Conservation (phyloP, 1,139 yeast genomes). For the Chernovozyma sophiae-reginae region DNA sequence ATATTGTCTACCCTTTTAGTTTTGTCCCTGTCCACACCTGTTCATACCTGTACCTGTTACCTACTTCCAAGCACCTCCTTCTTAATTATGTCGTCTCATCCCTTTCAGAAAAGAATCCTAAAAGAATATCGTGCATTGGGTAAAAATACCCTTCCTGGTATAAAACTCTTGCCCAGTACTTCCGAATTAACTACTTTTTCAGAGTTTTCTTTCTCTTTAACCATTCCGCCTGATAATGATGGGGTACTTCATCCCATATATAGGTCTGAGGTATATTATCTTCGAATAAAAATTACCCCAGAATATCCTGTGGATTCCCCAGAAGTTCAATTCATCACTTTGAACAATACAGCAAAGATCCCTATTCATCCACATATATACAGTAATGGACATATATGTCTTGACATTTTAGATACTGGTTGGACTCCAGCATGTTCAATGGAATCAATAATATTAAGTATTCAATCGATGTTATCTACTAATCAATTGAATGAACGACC, state of each 20-base stretch:
- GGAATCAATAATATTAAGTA: conserved; percentile 49
- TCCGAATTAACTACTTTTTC: conserved; percentile 21
- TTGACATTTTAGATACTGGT: conserved; percentile 57
- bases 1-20: too few species aligned
- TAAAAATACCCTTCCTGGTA: conserved; percentile 23
- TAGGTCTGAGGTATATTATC: conserved; percentile 15
- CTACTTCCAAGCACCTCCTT: too few species aligned
- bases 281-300: conserved; percentile 35
- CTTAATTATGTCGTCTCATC: conserved; percentile 16
- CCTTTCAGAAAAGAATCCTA: conserved; percentile 37
- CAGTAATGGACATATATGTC: conserved; percentile 71
- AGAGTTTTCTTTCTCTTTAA: conserved; percentile 20
- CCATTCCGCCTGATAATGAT: conserved; percentile 32
- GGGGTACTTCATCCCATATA: conserved; percentile 20
- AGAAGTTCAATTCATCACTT: conserved; percentile 47
- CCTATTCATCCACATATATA: conserved; percentile 75
- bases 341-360: conserved; percentile 19
- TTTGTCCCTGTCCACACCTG: too few species aligned
- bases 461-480: conserved; percentile 61
- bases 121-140: conserved; percentile 35
- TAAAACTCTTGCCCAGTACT: conserved; percentile 21
- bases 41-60: too few species aligned
- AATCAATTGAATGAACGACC: conserved; percentile 48
- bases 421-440: conserved; percentile 74
- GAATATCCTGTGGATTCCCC: conserved; percentile 68